A percentile compares a stretch with the other conserved stretches of the same genome.
Evolutionary conservation across 495 filamentous ascomycete genomes (phyloP).

Genomic region (Amniculicola lignicola): DNA sequence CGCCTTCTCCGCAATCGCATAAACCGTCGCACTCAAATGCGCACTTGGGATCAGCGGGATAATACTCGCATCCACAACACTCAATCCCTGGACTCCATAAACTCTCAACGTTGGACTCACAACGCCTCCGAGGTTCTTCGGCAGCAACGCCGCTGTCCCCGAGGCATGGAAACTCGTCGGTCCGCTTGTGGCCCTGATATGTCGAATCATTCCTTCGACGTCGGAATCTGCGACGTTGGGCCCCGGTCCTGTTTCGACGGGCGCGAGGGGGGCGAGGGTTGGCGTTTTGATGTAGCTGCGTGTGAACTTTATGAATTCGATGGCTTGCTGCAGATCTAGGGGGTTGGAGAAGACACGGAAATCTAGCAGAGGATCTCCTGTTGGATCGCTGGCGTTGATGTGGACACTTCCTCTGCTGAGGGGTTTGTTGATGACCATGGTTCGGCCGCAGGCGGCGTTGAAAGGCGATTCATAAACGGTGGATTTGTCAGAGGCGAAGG

Average conservation of each 20-base stretch:
- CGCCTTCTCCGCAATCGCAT: constrained; percentile 28
- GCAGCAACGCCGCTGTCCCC: constrained; percentile 21
- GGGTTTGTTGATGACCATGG: constrained; percentile 47
- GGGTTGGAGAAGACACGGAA: constrained; percentile 51
- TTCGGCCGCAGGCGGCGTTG: constrained; percentile 43
- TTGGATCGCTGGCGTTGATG: constrained; percentile 41
- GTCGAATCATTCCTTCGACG: constrained; percentile 7
- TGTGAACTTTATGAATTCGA: constrained; percentile 11
- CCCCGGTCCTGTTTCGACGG: constrained; percentile 16
- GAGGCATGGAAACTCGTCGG: constrained; percentile 13
- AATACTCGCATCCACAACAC: constrained; percentile 30
- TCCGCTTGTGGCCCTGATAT: constrained; percentile 9
- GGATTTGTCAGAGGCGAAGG: constrained; percentile 41
- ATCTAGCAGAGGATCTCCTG: constrained; percentile 45
- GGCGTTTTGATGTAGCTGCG: constrained; percentile 1
- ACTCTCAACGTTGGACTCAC: constrained; percentile 17
- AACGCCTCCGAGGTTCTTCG: constrained; percentile 19
- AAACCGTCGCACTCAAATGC: constrained; percentile 23
- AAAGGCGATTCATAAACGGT: constrained; percentile 37
- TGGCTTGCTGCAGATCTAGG: constrained; percentile 39
- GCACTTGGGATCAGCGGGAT: constrained; percentile 20
- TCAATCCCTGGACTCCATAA: constrained; percentile 20
- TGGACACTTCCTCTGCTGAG: constrained; percentile 48
- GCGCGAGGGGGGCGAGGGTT: neutral
- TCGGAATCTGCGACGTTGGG: constrained; percentile 17